Evolutionary conservation across 805 yeast genomes (phyloP), one percentile per base, ranked within the genome.

Genomic region (Clavispora vitiphila): DNA sequence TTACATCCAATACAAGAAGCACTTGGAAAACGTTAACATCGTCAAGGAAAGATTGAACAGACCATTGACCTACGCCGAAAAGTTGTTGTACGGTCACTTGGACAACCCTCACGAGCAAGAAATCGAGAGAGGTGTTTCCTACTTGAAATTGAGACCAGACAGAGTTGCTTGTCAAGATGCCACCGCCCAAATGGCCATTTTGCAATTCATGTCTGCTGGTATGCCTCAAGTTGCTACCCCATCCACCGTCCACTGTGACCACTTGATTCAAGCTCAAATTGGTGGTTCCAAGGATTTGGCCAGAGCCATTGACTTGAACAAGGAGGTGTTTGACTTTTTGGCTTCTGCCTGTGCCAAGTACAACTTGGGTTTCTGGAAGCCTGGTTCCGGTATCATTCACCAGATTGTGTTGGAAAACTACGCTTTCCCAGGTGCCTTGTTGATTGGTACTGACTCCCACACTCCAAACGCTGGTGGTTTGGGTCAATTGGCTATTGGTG

Each of bases 111-210:
- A 85, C 56, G 89, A 79, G 54, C 88, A 88, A 69, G 82, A 84
- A 51, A 80, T 85, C 55, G 74, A 76, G 59, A 83, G 98, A 66
- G 97, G 98, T 62, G 78, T 80, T 43, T 83, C 93, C 38, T 91
- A 91, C 72, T 77, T 90, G 68, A 91, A 91, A 72, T 78, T 91
- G 64, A 83, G 95, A 71, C 98, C 98, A 42, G 98, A 90, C 68
- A 81, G 98, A 68, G 97, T 91, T 48, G 97, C 97, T 38, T 89
- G 96, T 85, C 98, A 90, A 76, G 98, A 90, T 75, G 98, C 98
- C 44, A 88, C 96, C 44, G 97, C 97, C 44, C 98, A 90, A 75
- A 90, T 90, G 98, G 96, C 97, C 43, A 78, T 90, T 55, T 74
- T 90, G 61, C 98, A 90, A 74, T 90, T 90, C 68, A 89, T 89